Percentiles rank a stretch among this genome's conserved stretches.
phyloP scores from a whole-genome alignment of 139 green algal species.

The Helicosporidium sp. region DNA sequence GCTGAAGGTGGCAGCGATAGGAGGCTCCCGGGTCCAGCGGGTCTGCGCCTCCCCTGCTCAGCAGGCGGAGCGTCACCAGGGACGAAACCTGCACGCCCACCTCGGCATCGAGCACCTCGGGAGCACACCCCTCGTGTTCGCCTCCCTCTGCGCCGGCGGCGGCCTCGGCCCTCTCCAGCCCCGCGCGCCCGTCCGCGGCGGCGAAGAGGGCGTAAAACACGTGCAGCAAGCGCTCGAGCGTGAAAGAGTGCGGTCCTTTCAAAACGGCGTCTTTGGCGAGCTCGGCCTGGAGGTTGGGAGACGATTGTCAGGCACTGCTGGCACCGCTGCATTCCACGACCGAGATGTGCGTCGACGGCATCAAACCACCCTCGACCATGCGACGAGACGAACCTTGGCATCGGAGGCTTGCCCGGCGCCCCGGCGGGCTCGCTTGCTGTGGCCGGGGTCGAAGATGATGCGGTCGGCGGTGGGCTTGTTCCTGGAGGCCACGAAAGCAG shows the following conservation, averaged over 20 bases:
- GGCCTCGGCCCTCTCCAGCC: constrained; percentile 1
- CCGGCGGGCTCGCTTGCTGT: constrained; percentile 4
- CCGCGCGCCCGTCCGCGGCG: constrained; percentile 5
- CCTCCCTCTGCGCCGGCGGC: background rate
- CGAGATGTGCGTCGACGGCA: background rate
- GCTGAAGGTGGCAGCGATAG: constrained; percentile 24
- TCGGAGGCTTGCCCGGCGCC: constrained; percentile 11
- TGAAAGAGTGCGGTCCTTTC: constrained; percentile 32
- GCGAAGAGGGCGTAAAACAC: constrained; percentile 31
- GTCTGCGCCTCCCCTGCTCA: constrained; percentile 16
- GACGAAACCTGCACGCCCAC: constrained; percentile 18
- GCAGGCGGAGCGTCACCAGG: constrained; percentile 22
- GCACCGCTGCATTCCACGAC: background rate
- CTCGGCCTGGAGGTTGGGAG: constrained; percentile 30
- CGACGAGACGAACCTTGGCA: constrained; percentile 11
- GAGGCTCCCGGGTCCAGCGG: constrained; percentile 11
- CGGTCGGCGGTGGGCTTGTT: constrained; percentile 31
- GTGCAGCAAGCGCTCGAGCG: constrained; percentile 34
- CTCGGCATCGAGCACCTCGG: constrained; percentile 5
- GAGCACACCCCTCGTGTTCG: background rate
- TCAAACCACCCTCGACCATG: background rate
- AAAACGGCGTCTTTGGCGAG: constrained; percentile 25
- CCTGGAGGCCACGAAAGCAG: constrained; percentile 33
- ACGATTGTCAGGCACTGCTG: too few relatives aligned
- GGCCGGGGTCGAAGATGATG: constrained; percentile 21